These are phyloP conservation scores for Fusarium sp. DNA, from an alignment of 2,329 filamentous ascomycete genomes.

Conservation along the genomic window DNA sequence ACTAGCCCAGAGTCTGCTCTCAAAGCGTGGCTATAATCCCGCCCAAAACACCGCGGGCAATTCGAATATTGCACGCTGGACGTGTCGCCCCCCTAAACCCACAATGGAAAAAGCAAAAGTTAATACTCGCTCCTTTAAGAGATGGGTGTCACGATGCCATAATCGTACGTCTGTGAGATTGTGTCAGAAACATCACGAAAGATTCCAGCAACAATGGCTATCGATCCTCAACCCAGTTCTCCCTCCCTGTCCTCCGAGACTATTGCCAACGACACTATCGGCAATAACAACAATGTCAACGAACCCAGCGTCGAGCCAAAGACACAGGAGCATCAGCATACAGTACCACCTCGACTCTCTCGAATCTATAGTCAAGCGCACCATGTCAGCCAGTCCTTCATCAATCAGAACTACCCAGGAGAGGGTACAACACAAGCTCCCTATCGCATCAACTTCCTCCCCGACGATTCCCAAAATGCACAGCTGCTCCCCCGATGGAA, in stretches of 20 bases:
- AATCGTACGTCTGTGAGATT: background rate
- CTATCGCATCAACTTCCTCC: conserved; percentile 74
- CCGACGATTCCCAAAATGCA: conserved; percentile 71
- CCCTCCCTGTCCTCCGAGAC: background rate
- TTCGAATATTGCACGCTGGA: background rate
- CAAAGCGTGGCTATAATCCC: background rate
- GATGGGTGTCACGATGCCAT: background rate
- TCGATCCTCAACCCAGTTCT: background rate
- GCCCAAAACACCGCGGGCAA: background rate
- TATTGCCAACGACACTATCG: background rate
- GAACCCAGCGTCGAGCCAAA: background rate
- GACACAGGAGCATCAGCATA: too few relatives aligned
- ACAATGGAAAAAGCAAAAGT: background rate
- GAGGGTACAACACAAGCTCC: conserved; percentile 71
- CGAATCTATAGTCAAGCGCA: background rate
- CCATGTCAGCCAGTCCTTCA: background rate
- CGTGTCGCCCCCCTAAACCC: background rate
- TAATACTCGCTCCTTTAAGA: background rate
- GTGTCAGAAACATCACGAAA: background rate
- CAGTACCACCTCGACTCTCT: accelerated
- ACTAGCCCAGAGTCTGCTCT: background rate
- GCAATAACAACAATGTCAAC: background rate
- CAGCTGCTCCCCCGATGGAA: conserved; percentile 60
- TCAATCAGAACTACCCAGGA: conserved; percentile 56
- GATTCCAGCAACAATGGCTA: background rate